phyloP scores from a whole-genome alignment of 1,284 basidiomycete genomes.

The Leccinum cinnamomeum region DNA sequence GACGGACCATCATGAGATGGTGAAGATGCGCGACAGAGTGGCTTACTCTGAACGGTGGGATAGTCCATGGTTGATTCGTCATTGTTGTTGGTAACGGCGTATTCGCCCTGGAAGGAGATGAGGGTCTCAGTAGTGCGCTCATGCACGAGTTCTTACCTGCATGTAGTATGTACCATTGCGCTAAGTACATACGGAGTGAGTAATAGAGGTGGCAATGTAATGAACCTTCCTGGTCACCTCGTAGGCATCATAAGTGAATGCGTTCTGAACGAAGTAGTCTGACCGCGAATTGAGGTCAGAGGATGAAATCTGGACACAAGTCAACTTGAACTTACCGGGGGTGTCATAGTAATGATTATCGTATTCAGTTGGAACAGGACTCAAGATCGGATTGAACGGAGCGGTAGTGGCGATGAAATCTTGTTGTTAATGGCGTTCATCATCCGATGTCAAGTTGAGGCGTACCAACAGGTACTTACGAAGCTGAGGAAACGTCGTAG shows the following conservation, averaged over 20 bases:
- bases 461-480: slow-evolving; percentile 39
- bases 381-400: slow-evolving; percentile 47
- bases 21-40: background rate
- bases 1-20: background rate
- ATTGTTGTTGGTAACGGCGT: slow-evolving; percentile 57
- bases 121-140: background rate
- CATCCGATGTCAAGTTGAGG: slow-evolving; percentile 6
- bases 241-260: slow-evolving; percentile 62
- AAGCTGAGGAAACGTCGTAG: slow-evolving; percentile 58
- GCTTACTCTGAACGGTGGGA: slow-evolving; percentile 51
- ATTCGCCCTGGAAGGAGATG: slow-evolving; percentile 51
- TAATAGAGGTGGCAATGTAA: background rate
- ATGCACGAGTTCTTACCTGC: slow-evolving; percentile 24
- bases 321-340: slow-evolving; percentile 32
- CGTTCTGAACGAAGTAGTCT: slow-evolving; percentile 60
- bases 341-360: slow-evolving; percentile 70
- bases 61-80: slow-evolving; percentile 56
- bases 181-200: slow-evolving; percentile 27
- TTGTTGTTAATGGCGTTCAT: slow-evolving; percentile 24
- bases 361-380: slow-evolving; percentile 55
- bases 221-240: slow-evolving; percentile 30
- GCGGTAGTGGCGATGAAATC: slow-evolving; percentile 62
- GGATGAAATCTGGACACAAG: background rate
- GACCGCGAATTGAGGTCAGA: slow-evolving; percentile 1
- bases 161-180: slow-evolving; percentile 55